These are phyloP conservation scores for Graphilbum fragrans DNA, from an alignment of 2,329 filamentous ascomycete genomes.

Conservation along the genomic window DNA sequence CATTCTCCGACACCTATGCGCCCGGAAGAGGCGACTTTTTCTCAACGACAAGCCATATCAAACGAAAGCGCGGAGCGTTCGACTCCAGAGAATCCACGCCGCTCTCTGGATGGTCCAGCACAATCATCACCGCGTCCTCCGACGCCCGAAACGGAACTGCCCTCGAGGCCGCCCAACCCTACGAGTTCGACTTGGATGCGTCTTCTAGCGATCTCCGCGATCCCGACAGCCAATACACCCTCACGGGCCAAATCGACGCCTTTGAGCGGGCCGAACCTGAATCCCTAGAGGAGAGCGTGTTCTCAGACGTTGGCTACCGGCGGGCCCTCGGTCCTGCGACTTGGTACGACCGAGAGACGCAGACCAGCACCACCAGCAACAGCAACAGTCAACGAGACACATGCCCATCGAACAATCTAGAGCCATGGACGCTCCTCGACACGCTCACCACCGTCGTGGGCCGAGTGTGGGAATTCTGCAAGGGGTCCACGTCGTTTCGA, in stretches of 20 bases:
- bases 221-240: conserved; percentile 29
- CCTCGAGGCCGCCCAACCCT: no score
- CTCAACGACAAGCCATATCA: conserved; percentile 16
- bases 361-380: not conserved
- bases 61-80: conserved; percentile 29
- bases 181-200: no score
- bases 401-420: no score
- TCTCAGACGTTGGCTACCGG: conserved; percentile 45
- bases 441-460: conserved; percentile 58
- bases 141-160: no score
- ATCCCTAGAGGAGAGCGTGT: conserved; percentile 38
- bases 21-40: conserved; percentile 10
- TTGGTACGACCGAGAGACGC: not conserved
- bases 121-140: no score
- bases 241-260: conserved; percentile 42
- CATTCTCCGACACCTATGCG: conserved; percentile 24
- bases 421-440: conserved; percentile 33
- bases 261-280: conserved; percentile 20
- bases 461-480: conserved; percentile 80
- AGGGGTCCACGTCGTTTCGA: conserved; percentile 55
- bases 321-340: conserved; percentile 31
- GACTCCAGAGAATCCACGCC: conserved; percentile 22
- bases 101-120: conserved; percentile 19
- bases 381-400: not conserved
- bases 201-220: no score